phyloP scores from a whole-genome alignment of 164 flowering plant genomes.

The Malania oleifera region DNA sequence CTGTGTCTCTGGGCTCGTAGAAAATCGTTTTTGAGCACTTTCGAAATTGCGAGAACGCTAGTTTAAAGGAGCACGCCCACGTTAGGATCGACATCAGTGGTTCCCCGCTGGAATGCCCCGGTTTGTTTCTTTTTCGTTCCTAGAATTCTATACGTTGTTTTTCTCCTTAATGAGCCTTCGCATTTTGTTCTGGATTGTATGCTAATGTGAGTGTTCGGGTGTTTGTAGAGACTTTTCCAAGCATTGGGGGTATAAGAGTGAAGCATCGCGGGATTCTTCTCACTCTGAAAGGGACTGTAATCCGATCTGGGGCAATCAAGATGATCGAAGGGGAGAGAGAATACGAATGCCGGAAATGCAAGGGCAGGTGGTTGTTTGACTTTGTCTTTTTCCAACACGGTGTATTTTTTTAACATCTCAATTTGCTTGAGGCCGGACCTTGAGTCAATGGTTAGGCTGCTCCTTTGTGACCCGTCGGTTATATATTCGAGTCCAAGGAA shows the following conservation, averaged over 20 bases:
- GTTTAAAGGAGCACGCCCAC: slow-evolving; percentile 56
- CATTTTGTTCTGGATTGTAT: background rate
- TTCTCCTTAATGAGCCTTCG: background rate
- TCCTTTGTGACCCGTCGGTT: too few species aligned
- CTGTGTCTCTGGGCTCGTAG: slow-evolving; percentile 26
- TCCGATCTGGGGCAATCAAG: slow-evolving; percentile 80
- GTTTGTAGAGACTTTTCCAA: slow-evolving; percentile 70
- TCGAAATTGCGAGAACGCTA: slow-evolving; percentile 25
- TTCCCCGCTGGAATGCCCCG: slow-evolving; percentile 69
- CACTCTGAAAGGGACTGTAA: slow-evolving; percentile 88
- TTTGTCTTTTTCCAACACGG: background rate
- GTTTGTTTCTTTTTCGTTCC: slow-evolving; percentile 27
- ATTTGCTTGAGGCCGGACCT: too few species aligned
- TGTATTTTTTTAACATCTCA: too few species aligned
- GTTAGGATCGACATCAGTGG: slow-evolving; percentile 61
- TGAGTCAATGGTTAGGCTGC: too few species aligned
- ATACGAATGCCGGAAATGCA: slow-evolving; percentile 77
- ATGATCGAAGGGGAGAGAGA: slow-evolving; percentile 89
- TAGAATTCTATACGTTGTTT: slow-evolving; percentile 1
- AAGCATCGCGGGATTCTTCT: slow-evolving; percentile 84
- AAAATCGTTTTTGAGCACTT: slow-evolving; percentile 26
- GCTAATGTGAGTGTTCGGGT: slow-evolving; percentile 4
- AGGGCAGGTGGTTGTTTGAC: slow-evolving; percentile 38
- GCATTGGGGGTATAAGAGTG: slow-evolving; percentile 86
- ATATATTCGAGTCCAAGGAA: too few species aligned